Evolutionary conservation across 371 early-diverging fungal species (phyloP), one percentile per base, ranked within the genome.

Genomic region (Mucor velutinosus): DNA sequence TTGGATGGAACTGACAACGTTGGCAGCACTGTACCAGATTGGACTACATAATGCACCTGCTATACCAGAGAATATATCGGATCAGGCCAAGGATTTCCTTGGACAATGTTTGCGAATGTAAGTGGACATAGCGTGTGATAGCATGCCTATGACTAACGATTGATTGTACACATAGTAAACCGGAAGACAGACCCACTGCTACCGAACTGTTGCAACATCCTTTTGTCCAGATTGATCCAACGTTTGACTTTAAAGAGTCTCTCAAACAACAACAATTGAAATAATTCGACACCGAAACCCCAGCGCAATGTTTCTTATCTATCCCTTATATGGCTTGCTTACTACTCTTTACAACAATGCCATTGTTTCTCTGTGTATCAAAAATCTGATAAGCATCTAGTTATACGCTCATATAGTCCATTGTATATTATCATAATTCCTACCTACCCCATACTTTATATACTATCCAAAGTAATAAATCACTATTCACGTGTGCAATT

Each of bases 11-110:
- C 81, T 92, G 33, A 89, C 90, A 61, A 94, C 94, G 69, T 86
- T 94, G 77, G 94, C 95, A 71, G 94, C 97, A 2, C 85, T 96
- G 64, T 95, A 92, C 77, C 79, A 88, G 77, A 86, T 94, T 60
- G 96, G 95, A 11, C 80, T 80, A 56, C 84, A 89, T 59, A 84
- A 89, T 53, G 74, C 85, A 7, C 95, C 97, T 6, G 90, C 90
- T 21, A 79, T 93, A 37, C 94, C 96, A 7, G 70, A 78, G 35
- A 76, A 76, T 49, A 77, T 92, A 30, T 89, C 91, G 3, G 76
- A 76, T 12, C 84, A 81, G 12, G 94, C 90, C 27, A 80, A 82
- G 55, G 87, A 91, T 57, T 95, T 97, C 72, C 71, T 97, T 63
- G 82, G 81, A 58, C 69, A 79, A 66, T 91, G 93, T 33, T 87